phyloP scores from a whole-genome alignment of 2,329 filamentous ascomycete genomes.

The Zasmidium cellare region DNA sequence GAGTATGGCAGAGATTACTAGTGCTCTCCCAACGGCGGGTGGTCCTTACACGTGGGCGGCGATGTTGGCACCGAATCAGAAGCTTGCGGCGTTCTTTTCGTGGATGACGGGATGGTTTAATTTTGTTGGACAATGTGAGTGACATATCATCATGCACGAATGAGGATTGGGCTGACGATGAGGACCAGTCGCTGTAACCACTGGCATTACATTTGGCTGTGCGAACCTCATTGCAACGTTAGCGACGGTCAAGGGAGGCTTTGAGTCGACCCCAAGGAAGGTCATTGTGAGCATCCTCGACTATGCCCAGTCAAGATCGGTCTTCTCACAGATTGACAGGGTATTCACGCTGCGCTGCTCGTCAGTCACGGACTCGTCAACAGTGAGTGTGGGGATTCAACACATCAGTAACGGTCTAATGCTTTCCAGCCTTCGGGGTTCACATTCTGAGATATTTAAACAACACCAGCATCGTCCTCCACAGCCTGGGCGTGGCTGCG shows the following conservation, averaged over 20 bases:
- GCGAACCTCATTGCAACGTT: constrained; percentile 49
- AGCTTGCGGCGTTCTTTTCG: constrained; percentile 45
- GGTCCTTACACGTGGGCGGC: constrained; percentile 54
- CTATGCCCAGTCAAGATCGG: neutral
- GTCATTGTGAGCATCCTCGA: constrained; percentile 40
- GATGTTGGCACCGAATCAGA: constrained; percentile 52
- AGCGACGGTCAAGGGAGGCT: constrained; percentile 46
- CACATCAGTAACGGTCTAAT: neutral
- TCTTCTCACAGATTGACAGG: constrained; percentile 24
- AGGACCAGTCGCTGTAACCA: constrained; percentile 47
- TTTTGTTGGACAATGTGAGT: constrained; percentile 42
- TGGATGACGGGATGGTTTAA: constrained; percentile 56
- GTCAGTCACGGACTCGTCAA: constrained; percentile 57
- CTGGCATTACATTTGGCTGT: constrained; percentile 49
- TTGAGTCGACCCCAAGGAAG: constrained; percentile 46
- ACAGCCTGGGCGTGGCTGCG: constrained; percentile 54
- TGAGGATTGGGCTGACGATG: too few species aligned
- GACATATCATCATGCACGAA: neutral
- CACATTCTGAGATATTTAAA: constrained; percentile 58
- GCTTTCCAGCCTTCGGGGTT: constrained; percentile 52
- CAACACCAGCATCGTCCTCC: constrained; percentile 57
- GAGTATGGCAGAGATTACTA: constrained; percentile 61
- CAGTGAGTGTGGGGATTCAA: constrained; percentile 3
- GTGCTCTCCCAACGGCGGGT: constrained; percentile 59
- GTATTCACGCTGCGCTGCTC: constrained; percentile 61